Evolutionary conservation across 495 filamentous ascomycete species (phyloP).

Genomic region (Talaromyces ruber): DNA sequence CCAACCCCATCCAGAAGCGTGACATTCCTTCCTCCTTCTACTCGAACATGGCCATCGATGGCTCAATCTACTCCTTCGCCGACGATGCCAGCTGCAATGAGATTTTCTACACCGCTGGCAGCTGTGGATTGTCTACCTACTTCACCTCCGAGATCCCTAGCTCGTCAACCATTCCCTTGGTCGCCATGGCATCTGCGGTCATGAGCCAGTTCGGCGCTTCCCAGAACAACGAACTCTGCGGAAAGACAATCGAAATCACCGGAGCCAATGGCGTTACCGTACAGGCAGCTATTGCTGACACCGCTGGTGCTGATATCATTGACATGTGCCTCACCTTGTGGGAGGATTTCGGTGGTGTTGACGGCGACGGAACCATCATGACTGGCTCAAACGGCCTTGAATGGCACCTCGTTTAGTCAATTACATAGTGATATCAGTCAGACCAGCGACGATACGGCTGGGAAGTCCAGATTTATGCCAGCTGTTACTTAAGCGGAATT

Average conservation of each 20-base stretch:
- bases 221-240: slow-evolving; percentile 6
- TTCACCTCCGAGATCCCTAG: slow-evolving; percentile 3
- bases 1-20: slow-evolving; percentile 2
- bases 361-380: slow-evolving; percentile 6
- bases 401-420: not conserved
- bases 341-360: not conserved
- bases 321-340: slow-evolving; percentile 5
- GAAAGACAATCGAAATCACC: slow-evolving; percentile 6
- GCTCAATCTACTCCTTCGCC: slow-evolving; percentile 2
- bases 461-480: not conserved
- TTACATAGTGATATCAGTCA: not conserved
- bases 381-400: not conserved
- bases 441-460: too few relatives aligned
- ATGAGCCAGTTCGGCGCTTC: slow-evolving; percentile 2
- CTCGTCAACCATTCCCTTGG: not conserved
- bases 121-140: slow-evolving; percentile 7
- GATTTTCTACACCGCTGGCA: slow-evolving; percentile 1
- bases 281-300: slow-evolving; percentile 5
- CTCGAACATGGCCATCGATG: not conserved
- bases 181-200: slow-evolving; percentile 3
- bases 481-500: not conserved
- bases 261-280: slow-evolving; percentile 1
- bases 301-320: slow-evolving; percentile 3
- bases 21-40: slow-evolving; percentile 3
- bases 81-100: slow-evolving; percentile 4